These are phyloP conservation scores for Penicillium steckii DNA, from an alignment of 495 filamentous ascomycete species.

Conservation along the genomic window DNA sequence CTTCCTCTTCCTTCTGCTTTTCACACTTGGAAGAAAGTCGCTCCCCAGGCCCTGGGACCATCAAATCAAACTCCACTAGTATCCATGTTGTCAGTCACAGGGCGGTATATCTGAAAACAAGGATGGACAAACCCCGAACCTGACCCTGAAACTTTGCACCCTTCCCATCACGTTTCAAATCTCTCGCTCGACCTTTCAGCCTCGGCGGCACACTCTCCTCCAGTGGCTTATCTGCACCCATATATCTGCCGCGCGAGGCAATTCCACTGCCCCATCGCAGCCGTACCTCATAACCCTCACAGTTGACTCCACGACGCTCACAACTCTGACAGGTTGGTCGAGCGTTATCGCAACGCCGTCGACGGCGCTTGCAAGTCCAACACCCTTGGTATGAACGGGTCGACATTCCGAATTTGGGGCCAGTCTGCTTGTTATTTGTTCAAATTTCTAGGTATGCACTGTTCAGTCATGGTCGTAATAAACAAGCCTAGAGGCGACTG, in stretches of 20 bases:
- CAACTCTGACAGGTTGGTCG: constrained; percentile 30
- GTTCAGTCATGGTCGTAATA: not conserved
- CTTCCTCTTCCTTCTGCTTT: constrained; percentile 12
- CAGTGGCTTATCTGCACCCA: constrained; percentile 34
- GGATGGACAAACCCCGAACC: not conserved
- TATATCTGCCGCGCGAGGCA: constrained; percentile 36
- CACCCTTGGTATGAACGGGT: constrained; percentile 35
- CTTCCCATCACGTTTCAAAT: constrained; percentile 26
- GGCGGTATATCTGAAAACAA: not conserved
- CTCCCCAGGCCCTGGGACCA: not conserved
- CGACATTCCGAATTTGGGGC: constrained; percentile 36
- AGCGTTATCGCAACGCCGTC: constrained; percentile 31
- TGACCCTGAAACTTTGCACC: not conserved
- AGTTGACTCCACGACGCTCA: constrained; percentile 22
- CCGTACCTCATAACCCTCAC: constrained; percentile 38
- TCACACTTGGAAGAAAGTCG: not conserved
- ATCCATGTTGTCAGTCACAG: not conserved
- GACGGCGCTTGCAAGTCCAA: constrained; percentile 40
- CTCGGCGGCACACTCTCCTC: constrained; percentile 21
- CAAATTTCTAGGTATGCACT: not conserved
- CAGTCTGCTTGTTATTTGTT: not conserved
- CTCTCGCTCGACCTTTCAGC: constrained; percentile 28
- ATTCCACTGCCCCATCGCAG: constrained; percentile 37
- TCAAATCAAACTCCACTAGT: not conserved
- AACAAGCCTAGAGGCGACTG: not conserved